Evolutionary conservation across 1,139 yeast genomes (phyloP).

Genomic region (Suhomyces guaymorum): DNA sequence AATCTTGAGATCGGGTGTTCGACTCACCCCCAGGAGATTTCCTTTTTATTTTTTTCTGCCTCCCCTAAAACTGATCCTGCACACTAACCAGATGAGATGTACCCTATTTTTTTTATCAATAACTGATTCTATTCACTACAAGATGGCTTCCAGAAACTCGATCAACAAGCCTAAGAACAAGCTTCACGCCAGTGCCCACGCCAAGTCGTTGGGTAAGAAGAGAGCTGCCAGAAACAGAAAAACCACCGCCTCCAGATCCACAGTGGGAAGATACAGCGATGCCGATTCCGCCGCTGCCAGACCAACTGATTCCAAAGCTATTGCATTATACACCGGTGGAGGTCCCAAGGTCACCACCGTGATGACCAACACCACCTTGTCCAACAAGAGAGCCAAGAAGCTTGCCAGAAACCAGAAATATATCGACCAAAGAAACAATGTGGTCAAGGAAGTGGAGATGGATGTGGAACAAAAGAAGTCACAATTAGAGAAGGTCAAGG

Average conservation of each 20-base stretch:
- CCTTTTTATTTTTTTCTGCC: slow-evolving; percentile 25
- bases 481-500: slow-evolving; percentile 54
- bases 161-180: slow-evolving; percentile 77
- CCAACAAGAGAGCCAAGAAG: slow-evolving; percentile 81
- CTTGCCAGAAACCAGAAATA: slow-evolving; percentile 78
- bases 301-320: slow-evolving; percentile 58
- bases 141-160: slow-evolving; percentile 78
- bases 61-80: slow-evolving; percentile 2
- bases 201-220: slow-evolving; percentile 54
- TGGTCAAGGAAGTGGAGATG: slow-evolving; percentile 46
- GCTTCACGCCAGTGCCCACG: slow-evolving; percentile 55
- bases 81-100: slow-evolving; percentile 11
- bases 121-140: slow-evolving; percentile 1
- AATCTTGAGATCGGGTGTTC: slow-evolving; percentile 84
- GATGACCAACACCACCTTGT: slow-evolving; percentile 60
- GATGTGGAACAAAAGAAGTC: slow-evolving; percentile 48
- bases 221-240: slow-evolving; percentile 55
- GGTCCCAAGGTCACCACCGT: slow-evolving; percentile 36
- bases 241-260: slow-evolving; percentile 46
- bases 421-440: slow-evolving; percentile 54
- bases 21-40: slow-evolving; percentile 80
- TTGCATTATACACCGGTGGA: slow-evolving; percentile 60
- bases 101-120: slow-evolving; percentile 8
- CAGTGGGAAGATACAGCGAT: slow-evolving; percentile 40
- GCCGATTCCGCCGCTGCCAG: slow-evolving; percentile 34